Conservation (phyloP, 75 land plant genomes). For the Picea glauca region DNA sequence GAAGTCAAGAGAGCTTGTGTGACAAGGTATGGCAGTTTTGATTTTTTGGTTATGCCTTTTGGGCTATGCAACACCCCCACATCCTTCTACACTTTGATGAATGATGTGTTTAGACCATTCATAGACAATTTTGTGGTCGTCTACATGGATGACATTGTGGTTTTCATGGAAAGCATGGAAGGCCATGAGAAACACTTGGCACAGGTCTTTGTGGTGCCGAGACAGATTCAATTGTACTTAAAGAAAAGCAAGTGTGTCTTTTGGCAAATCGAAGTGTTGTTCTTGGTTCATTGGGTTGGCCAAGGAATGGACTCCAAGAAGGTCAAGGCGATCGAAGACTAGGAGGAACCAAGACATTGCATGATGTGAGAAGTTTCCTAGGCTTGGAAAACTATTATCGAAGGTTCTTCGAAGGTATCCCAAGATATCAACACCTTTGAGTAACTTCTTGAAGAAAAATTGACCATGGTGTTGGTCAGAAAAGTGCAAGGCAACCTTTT, state of each 20-base stretch:
- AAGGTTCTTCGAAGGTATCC: neutral
- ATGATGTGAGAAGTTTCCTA: neutral
- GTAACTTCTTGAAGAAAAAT: no score
- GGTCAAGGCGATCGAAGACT: neutral
- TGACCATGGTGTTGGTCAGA: neutral
- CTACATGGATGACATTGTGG: slow-evolving; percentile 7
- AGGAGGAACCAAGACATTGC: neutral
- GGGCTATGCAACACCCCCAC: slow-evolving; percentile 2
- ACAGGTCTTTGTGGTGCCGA: neutral
- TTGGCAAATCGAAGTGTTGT: neutral
- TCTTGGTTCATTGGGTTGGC: neutral
- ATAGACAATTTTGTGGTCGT: neutral
- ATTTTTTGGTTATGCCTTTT: slow-evolving; percentile 17
- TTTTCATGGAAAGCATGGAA: neutral
- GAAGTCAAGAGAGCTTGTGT: slow-evolving; percentile 13
- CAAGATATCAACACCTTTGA: no score
- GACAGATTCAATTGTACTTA: neutral
- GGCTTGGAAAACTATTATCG: neutral
- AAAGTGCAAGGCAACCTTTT: neutral
- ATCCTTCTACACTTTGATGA: neutral
- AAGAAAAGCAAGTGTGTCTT: neutral
- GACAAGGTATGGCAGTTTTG: slow-evolving; percentile 12
- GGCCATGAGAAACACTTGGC: neutral
- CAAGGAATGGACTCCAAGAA: neutral
- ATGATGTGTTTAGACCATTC: neutral